Evolutionary conservation across 164 flowering plant genomes (phyloP), one percentile per base, ranked within the genome.

Genomic region (Magnolia kwangsiensis): DNA sequence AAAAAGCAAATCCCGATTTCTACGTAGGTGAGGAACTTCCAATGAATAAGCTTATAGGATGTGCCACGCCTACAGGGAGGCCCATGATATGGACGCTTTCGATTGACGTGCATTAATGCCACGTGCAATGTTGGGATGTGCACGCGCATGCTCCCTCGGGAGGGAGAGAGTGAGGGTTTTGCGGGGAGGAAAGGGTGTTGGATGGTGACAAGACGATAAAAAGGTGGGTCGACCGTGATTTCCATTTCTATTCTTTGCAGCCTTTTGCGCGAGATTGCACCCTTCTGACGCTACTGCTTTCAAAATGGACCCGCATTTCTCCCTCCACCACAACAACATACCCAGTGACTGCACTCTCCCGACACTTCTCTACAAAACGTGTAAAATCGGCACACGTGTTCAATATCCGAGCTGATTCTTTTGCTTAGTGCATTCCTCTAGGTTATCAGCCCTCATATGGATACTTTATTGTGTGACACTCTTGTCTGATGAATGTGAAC

Each of bases 221-320:
- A 82, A 74, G 51, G 71, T n/a, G 64, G 72, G 73, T 14, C 50
- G 63, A 69, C 76, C 76, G 76, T 78, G 76, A 69, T 81, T 80
- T 80, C 81, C 75, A 81, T 80, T 81, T 80, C 81, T 69, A 68
- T 78, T 76, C 81, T 71, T 68, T 78, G 76, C 84, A 84, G 83
- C 83, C 74, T 74, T 51, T 78, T 59, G 20, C 23, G 66, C 9
- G 19, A 63, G 19, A 50, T 16, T 59, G 50, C 50, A 24, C 69
- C 37, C 51, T 21, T 20, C 45, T 37, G 45, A 37, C 45, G 45
- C 45, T 64, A 8, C 49, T 19, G 18, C 27, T 75, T 69, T 59
- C 59, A 3, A 37, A 64, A 5, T 18, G 78, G 78, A 61, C 73
- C 78, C 73, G 66, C 73, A 58, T 68, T 69, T 16, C 67, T 58